Base-by-base conservation (phyloP, 2,329 filamentous ascomycete species). In the Exophiala sideris region DNA sequence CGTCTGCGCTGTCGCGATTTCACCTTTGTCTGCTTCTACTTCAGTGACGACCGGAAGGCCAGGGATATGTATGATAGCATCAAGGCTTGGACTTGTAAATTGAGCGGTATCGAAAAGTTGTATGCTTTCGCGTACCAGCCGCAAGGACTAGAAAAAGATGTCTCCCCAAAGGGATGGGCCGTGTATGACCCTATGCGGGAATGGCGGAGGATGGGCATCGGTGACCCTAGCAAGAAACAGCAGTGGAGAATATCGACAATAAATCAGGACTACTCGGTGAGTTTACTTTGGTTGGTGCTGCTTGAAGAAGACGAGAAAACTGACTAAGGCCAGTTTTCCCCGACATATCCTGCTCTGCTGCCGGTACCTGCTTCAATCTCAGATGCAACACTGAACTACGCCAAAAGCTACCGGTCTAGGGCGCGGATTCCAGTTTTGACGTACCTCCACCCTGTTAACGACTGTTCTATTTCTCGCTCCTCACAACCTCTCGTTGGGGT, bases 381-480 rank as follows among this genome's bases (percentile, higher is more conserved):
- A n/a, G 94, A 99, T 71, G 96, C 94, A 66, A 91, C 92, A 45
- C 81, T 99, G 46, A 96, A 96, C 67, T 95, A 99, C 68, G 94
- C 91, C 21, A 88, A 86, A 55, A 83, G 85, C 58, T 97, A 95
- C 72, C 87, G 94, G 48, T 97, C 94, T 0, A 84, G 91, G 56
- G 85, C 87, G 59, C 86, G 94, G 56, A 91, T 99, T 70, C 94
- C 94, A 1, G 88, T 86, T 3, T 76, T 99, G 36, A 91, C 91
- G 18, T 99, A 99, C 70, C 83, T 96, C n/a, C 94, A 99, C 70
- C 89, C 90, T 0, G 79, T 96, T 65, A 99, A 97, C 69, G 96
- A 95, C 69, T 97, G 94, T 71, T 94, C 91, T 20, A 96, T 99
- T 60, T 96, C 92, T 1, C 82, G 94, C 67, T 95, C 91, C 67